Base-by-base conservation (phyloP, 805 yeast species). In the Babjeviella inositovora region DNA sequence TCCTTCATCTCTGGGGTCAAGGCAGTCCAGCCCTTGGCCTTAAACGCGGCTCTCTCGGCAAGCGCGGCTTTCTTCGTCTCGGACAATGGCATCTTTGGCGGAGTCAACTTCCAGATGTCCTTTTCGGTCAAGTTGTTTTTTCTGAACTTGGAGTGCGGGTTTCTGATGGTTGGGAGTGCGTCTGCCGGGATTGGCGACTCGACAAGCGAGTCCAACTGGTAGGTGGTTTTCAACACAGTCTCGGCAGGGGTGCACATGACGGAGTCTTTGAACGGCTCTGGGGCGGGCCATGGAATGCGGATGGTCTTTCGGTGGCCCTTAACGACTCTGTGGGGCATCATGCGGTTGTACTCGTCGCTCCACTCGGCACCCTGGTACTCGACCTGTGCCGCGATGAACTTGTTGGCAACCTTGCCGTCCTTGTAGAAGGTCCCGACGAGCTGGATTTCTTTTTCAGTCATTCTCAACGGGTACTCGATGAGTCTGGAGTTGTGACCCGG, bases 271-370 rank as follows among this genome's bases (percentile, higher is more conserved):
- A 38, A 34, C 0, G 56, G 50, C 16, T 58, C 69, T 2, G 90
- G 85, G 35, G 66, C 62, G 18, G 95, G 95, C 93, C 93, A 87
- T 25, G 96, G 96, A 23, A 85, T 71, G 13, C n/a, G n/a, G 31
- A 70, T 65, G 25, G 81, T 53, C 24, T 69, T 62, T 19, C 63
- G 67, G 35, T 75, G 72, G 34, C 77, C 71, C 32, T 63, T 64
- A 13, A 85, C 81, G 34, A 69, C 66, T 47, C 97, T 68, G 28
- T 66, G 67, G 15, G 93, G 93, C 54, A 81, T 50, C 60, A 74
- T 64, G 37, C 58, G 58, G 41, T 72, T 73, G 46, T 74, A 71
- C 33, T 74, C 67, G 21, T 65, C 67, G 40, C 84, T 93, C 45
- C 64, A 87, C 41, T 76, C 74, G 23, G 55, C 49, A 12, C 80